Evolutionary conservation across 257 asterid species (phyloP).

Genomic region (Solanum sejunctum): DNA sequence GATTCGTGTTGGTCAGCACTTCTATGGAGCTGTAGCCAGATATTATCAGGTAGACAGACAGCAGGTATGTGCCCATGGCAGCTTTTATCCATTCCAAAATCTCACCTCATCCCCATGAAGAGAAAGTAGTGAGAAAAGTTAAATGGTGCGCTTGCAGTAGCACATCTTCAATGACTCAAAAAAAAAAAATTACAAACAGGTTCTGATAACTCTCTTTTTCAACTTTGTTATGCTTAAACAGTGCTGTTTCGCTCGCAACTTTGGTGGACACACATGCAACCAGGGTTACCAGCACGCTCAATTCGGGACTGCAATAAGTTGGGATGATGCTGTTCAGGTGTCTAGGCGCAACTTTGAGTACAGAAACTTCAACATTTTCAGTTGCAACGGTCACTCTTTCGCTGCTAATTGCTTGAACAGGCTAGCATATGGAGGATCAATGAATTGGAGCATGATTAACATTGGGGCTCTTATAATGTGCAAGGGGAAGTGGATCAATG

Average conservation of each 20-base stretch:
- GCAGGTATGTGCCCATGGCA: conserved; percentile 37
- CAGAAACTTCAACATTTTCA: conserved; percentile 68
- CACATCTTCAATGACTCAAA: background rate
- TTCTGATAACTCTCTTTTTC: background rate
- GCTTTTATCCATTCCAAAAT: background rate
- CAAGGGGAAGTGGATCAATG: conserved; percentile 64
- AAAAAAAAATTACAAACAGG: background rate
- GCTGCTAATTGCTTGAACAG: conserved; percentile 65
- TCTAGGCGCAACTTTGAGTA: conserved; percentile 39
- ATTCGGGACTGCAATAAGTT: conserved; percentile 54
- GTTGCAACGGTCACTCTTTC: conserved; percentile 78
- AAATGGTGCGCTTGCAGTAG: background rate
- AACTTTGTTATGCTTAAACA: conserved; percentile 9
- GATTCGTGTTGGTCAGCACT: conserved; percentile 40
- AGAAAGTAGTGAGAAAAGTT: background rate
- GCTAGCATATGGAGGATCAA: conserved; percentile 47
- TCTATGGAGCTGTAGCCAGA: conserved; percentile 69
- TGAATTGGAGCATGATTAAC: conserved; percentile 80
- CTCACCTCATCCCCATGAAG: background rate
- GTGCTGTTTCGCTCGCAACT: conserved; percentile 78
- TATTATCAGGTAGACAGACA: conserved; percentile 66
- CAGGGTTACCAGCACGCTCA: conserved; percentile 45
- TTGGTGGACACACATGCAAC: conserved; percentile 62
- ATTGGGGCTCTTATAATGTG: conserved; percentile 46
- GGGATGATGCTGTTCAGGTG: conserved; percentile 72